phyloP scores from a whole-genome alignment of 352 stramenopile genomes.

The Phytophthora fragariae region DNA sequence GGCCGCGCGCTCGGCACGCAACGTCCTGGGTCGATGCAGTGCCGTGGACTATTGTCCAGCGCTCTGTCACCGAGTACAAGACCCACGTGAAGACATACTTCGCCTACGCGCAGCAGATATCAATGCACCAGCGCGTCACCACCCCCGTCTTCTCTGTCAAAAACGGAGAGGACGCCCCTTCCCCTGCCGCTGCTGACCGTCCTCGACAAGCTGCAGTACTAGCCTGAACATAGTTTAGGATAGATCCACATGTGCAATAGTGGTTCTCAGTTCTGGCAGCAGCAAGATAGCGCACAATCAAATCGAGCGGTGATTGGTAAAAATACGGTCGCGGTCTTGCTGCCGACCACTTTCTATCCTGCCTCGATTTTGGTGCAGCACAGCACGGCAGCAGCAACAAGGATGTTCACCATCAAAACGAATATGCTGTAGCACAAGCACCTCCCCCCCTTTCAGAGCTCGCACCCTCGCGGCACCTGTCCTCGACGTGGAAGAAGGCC shows the following conservation, averaged over 20 bases:
- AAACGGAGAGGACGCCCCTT: constrained; percentile 28
- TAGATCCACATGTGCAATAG: constrained; percentile 11
- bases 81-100: constrained; percentile 79
- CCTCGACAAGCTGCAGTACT: constrained; percentile 30
- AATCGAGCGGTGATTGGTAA: too few relatives aligned
- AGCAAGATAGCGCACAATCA: too few relatives aligned
- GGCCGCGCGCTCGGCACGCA: constrained; percentile 15
- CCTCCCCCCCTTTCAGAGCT: too few relatives aligned
- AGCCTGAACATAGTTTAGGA: constrained; percentile 29
- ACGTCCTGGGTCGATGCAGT: constrained; percentile 56
- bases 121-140: constrained; percentile 71
- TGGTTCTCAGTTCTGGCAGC: too few relatives aligned
- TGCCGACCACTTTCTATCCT: too few relatives aligned
- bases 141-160: constrained; percentile 67
- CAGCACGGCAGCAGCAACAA: too few relatives aligned
- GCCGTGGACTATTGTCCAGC: constrained; percentile 50
- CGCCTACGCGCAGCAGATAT: constrained; percentile 57
- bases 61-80: constrained; percentile 73
- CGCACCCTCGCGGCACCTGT: too few relatives aligned
- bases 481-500: too few relatives aligned
- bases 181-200: constrained; percentile 9
- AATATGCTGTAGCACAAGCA: too few relatives aligned
- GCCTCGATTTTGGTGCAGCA: too few relatives aligned
- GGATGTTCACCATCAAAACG: too few relatives aligned
- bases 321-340: too few relatives aligned